Conservation (phyloP, 2,329 filamentous ascomycete genomes). For the Scedosporium apiospermum region DNA sequence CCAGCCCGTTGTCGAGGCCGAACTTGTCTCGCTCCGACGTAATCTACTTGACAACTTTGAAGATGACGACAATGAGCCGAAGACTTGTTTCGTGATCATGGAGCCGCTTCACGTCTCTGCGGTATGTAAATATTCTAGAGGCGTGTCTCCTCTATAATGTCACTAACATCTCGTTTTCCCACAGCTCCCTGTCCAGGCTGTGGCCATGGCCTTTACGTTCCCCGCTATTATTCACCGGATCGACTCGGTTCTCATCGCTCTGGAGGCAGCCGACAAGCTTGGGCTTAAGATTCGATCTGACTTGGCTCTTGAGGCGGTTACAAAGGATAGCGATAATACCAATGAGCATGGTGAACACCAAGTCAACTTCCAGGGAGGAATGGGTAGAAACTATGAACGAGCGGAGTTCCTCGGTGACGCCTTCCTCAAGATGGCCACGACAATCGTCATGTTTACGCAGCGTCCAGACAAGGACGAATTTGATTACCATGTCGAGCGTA, state of each 20-base stretch:
- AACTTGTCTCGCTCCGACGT: slow-evolving; percentile 65
- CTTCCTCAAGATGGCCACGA: slow-evolving; percentile 92
- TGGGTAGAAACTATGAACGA: slow-evolving; percentile 92
- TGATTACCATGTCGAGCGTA: slow-evolving; percentile 80
- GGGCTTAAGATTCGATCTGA: slow-evolving; percentile 54
- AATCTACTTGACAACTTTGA: slow-evolving; percentile 70
- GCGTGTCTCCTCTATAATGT: too few relatives aligned
- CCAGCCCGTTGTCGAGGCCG: slow-evolving; percentile 75
- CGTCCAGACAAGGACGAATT: slow-evolving; percentile 74
- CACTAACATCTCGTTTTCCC: neutral
- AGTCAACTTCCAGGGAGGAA: slow-evolving; percentile 68
- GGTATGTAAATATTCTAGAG: slow-evolving; percentile 36
- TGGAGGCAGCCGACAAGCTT: slow-evolving; percentile 62
- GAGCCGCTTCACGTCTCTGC: slow-evolving; percentile 69
- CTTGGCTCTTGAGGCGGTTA: slow-evolving; percentile 79
- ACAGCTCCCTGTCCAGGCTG: slow-evolving; percentile 56
- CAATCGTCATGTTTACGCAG: slow-evolving; percentile 72
- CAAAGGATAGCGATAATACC: slow-evolving; percentile 82
- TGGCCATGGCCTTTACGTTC: slow-evolving; percentile 63
- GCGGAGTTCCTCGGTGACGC: slow-evolving; percentile 90
- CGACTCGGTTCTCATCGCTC: slow-evolving; percentile 69
- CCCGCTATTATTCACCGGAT: slow-evolving; percentile 79
- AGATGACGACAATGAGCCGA: slow-evolving; percentile 28
- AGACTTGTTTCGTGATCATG: slow-evolving; percentile 60
- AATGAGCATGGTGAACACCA: slow-evolving; percentile 61